Percentiles rank a stretch among this genome's conserved stretches.
These are phyloP conservation scores for Phytophthora chlamydospora DNA, from an alignment of 352 stramenopile genomes.

Conservation along the genomic window DNA sequence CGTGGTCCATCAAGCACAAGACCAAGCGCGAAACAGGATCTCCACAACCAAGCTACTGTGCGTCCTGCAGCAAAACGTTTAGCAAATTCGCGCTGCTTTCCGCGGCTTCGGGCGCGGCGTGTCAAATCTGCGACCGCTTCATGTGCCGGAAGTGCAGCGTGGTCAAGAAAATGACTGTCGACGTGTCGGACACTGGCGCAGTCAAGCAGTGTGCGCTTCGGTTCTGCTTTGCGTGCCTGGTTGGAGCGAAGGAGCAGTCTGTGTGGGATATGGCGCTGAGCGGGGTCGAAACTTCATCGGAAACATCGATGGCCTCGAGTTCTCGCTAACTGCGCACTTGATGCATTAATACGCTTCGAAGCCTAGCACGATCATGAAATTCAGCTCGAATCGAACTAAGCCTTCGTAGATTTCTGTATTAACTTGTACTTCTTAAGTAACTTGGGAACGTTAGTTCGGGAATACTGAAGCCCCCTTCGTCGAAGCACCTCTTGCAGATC, in stretches of 20 bases:
- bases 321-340: background rate
- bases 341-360: constrained; percentile 3
- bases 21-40: constrained; percentile 7
- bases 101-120: constrained; percentile 22
- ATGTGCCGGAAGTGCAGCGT: constrained; percentile 60
- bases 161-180: constrained; percentile 57
- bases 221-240: constrained; percentile 46
- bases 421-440: no score
- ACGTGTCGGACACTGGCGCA: constrained; percentile 38
- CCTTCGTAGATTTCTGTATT: no score
- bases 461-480: no score
- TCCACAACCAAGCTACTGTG: constrained; percentile 31
- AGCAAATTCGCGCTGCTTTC: constrained; percentile 24
- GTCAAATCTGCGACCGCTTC: constrained; percentile 48
- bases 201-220: constrained; percentile 40
- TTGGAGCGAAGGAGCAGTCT: constrained; percentile 44
- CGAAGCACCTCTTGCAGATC: no score
- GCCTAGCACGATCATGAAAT: no score
- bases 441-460: no score
- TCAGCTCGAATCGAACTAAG: no score
- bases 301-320: background rate
- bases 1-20: constrained; percentile 44
- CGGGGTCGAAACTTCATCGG: background rate
- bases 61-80: constrained; percentile 23
- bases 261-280: constrained; percentile 37